Evolutionary conservation across 2,329 filamentous ascomycete species (phyloP).

Genomic region (Fusarium verrucosum): DNA sequence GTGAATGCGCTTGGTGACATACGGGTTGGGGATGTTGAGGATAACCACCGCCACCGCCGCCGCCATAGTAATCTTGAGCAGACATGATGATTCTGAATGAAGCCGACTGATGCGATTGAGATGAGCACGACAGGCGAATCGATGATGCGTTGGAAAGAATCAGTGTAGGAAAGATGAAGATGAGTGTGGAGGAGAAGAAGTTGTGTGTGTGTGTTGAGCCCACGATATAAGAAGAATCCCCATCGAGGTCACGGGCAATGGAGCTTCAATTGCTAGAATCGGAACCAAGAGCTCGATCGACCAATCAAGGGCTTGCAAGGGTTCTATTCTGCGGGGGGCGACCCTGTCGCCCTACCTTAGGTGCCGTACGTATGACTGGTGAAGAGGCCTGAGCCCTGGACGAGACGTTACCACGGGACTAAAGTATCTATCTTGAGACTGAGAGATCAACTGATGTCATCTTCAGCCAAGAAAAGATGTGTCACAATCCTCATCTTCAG

Average conservation of each 20-base stretch:
- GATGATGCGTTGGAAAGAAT: background rate
- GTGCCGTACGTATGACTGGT: too few relatives aligned
- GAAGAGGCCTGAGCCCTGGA: conserved; percentile 30
- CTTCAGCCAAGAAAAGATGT: conserved; percentile 1
- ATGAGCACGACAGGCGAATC: background rate
- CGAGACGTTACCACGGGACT: background rate
- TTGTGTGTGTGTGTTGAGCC: conserved; percentile 10
- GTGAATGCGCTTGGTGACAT: conserved; percentile 36
- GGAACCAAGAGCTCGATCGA: background rate
- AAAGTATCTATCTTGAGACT: background rate
- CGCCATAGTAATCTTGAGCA: conserved; percentile 55
- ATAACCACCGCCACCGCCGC: conserved; percentile 46
- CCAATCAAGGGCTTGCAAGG: conserved; percentile 12
- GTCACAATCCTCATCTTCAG: background rate
- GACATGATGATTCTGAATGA: conserved; percentile 48
- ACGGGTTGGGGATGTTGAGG: conserved; percentile 54
- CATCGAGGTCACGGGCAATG: conserved; percentile 18
- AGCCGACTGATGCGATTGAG: conserved; percentile 6
- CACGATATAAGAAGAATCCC: background rate
- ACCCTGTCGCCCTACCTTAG: background rate
- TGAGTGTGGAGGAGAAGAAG: background rate
- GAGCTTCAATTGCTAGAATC: conserved; percentile 13
- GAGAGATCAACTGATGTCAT: conserved; percentile 6
- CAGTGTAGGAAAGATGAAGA: background rate
- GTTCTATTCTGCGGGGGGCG: conserved; percentile 1